Base-by-base conservation (phyloP, 2,329 filamentous ascomycete species). In the Metarhizium anisopliae region DNA sequence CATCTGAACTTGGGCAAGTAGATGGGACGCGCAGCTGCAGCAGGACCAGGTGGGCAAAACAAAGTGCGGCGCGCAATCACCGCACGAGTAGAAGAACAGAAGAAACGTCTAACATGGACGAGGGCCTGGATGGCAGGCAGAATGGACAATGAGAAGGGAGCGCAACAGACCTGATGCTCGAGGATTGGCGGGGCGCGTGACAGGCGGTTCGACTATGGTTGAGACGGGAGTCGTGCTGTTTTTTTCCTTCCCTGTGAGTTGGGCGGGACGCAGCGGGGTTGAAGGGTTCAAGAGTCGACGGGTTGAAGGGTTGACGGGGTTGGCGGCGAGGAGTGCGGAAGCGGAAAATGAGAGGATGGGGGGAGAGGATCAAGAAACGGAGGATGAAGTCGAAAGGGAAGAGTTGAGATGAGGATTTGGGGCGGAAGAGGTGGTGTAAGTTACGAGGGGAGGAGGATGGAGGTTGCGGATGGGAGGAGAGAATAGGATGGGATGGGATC, bases 361-460 rank as follows among this genome's bases (percentile, higher is more conserved):
- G 38, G 51, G 45, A 29, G n/a, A n/a, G 38, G 16, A 35, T 35
- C 32, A 7, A 11, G 45, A 40, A 18, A 18, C 38, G 49, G 32
- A 25, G 45, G 52, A 4, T 40, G 38, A 40, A 14, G 38, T 16
- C 38, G 45, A 49, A 16, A 30, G 45, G 25, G 30, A 14, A 29
- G 45, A 49, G 45, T 14, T 30, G 20, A 49, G 45, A 29, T 20
- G 62, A 25, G 25, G 60, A 54, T 49, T 54, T 58, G 55, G 29
- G 42, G 52, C 53, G 47, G 51, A 38, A 32, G 25, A 47, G 55
- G 40, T 53, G 57, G 30, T 36, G 25, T 54, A 43, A 57, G 58
- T 53, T 56, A 58, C 54, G 59, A 59, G 59, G 47, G 25, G 18
- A 40, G 32, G 55, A 52, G 58, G 56, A 49, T 49, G 45, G 55